Evolutionary conservation across 164 flowering plant species (phyloP).

Genomic region (Buxus sempervirens): DNA sequence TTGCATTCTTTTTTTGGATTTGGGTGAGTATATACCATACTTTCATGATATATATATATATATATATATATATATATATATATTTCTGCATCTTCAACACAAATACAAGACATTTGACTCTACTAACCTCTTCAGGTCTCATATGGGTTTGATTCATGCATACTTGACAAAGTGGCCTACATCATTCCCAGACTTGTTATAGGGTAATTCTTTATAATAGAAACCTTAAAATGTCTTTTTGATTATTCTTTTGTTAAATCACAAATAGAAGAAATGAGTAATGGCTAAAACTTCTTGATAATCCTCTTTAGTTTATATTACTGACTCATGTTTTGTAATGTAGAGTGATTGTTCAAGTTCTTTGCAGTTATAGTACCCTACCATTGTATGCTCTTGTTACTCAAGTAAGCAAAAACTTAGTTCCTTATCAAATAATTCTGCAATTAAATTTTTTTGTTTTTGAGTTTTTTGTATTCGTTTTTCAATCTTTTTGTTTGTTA

Average conservation of each 20-base stretch:
- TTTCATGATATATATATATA: neutral
- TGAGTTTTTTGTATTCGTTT: no score
- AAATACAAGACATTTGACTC: neutral
- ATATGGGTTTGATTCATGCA: constrained; percentile 81
- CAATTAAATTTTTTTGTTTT: no score
- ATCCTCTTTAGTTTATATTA: neutral
- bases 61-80: no score
- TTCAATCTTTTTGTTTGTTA: constrained; percentile 2
- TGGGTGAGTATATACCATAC: constrained; percentile 49
- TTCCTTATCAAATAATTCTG: neutral
- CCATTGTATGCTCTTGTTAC: constrained; percentile 92
- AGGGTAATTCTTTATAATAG: constrained; percentile 47
- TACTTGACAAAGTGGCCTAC: constrained; percentile 67
- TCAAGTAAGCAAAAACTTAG: constrained; percentile 50
- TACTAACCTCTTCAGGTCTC: constrained; percentile 2
- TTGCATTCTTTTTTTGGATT: constrained; percentile 95
- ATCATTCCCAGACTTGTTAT: constrained; percentile 78
- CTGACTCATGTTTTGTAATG: constrained; percentile 1
- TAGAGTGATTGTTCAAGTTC: constrained; percentile 75
- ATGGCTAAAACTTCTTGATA: no score
- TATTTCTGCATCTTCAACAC: neutral
- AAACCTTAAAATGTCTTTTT: neutral
- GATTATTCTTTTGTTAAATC: neutral
- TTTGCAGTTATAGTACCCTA: constrained; percentile 92
- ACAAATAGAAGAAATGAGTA: no score